Evolutionary conservation across 2,329 filamentous ascomycete genomes (phyloP).

Genomic region (Escovopsis sp.): DNA sequence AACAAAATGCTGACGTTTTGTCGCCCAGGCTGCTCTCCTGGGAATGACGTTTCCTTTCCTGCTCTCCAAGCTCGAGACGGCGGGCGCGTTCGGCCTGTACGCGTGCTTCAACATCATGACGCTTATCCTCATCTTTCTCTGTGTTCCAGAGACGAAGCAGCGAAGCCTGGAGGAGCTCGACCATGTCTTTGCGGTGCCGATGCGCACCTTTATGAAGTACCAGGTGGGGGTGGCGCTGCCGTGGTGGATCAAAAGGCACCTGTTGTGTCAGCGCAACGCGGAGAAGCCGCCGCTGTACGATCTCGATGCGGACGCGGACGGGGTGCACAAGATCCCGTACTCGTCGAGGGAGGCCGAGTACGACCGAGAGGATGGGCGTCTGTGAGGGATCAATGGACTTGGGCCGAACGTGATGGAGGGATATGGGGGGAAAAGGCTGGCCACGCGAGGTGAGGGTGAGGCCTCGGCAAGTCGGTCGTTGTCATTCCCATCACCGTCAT

Average conservation of each 20-base stretch:
- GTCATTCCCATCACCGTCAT: too few relatives aligned
- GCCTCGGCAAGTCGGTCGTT: too few relatives aligned
- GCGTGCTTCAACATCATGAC: conserved; percentile 41
- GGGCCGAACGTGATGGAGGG: too few relatives aligned
- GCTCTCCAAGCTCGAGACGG: conserved; percentile 18
- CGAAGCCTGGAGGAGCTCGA: conserved; percentile 35
- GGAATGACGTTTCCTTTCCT: conserved; percentile 37
- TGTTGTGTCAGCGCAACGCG: conserved; percentile 18
- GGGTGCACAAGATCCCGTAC: background rate
- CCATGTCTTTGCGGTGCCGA: conserved; percentile 34
- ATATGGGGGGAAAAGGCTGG: too few relatives aligned
- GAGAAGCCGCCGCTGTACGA: conserved; percentile 22
- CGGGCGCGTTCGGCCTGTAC: conserved; percentile 33
- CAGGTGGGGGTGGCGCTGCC: conserved; percentile 19
- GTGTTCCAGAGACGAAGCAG: conserved; percentile 39
- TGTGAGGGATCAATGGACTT: too few relatives aligned
- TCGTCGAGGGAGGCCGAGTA: too few relatives aligned
- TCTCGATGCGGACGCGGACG: conserved; percentile 16
- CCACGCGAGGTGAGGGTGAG: too few relatives aligned
- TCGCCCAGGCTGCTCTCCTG: conserved; percentile 25
- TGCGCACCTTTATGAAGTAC: conserved; percentile 26
- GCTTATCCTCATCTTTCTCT: conserved; percentile 37
- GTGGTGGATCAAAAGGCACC: conserved; percentile 18
- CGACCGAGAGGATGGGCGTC: too few relatives aligned
- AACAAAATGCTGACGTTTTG: background rate